Percentiles rank a stretch among this genome's conserved stretches.
These are phyloP conservation scores for Diaporthe aspalathi DNA, from an alignment of 2,329 filamentous ascomycete species.

Conservation along the genomic window DNA sequence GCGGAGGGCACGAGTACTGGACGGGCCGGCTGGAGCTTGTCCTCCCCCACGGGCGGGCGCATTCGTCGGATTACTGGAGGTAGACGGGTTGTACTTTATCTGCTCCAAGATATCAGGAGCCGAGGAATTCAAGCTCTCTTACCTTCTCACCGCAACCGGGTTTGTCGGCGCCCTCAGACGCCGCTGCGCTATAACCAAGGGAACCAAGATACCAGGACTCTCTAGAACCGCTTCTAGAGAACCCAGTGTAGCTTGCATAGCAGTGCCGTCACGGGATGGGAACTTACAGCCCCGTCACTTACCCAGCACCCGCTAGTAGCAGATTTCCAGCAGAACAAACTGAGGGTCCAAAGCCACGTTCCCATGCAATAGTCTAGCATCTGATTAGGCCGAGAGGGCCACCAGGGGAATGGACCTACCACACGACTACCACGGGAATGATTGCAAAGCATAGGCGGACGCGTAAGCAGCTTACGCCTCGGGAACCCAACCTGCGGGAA, in stretches of 20 bases:
- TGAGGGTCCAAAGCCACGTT: neutral
- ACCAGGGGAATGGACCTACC: neutral
- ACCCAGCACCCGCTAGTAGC: no score
- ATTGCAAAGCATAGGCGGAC: neutral
- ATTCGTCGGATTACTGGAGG: constrained; percentile 37
- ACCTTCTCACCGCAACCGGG: no score
- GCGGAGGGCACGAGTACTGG: constrained; percentile 51
- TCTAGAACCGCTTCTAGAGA: no score
- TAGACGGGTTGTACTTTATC: neutral
- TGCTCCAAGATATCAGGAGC: no score
- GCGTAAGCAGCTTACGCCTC: constrained; percentile 13
- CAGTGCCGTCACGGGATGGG: no score
- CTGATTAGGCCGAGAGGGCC: neutral
- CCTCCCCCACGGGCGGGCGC: neutral
- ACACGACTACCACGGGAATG: no score
- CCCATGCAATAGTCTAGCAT: neutral
- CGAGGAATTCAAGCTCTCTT: no score
- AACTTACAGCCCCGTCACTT: no score
- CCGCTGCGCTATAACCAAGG: no score
- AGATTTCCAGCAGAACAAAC: neutral
- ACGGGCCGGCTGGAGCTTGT: constrained; percentile 52
- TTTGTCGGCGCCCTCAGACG: no score
- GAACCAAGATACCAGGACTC: no score
- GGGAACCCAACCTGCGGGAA: neutral
- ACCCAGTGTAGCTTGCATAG: no score